phyloP scores from a whole-genome alignment of 2,329 filamentous ascomycete species.

The Pestalotiopsis sp. region DNA sequence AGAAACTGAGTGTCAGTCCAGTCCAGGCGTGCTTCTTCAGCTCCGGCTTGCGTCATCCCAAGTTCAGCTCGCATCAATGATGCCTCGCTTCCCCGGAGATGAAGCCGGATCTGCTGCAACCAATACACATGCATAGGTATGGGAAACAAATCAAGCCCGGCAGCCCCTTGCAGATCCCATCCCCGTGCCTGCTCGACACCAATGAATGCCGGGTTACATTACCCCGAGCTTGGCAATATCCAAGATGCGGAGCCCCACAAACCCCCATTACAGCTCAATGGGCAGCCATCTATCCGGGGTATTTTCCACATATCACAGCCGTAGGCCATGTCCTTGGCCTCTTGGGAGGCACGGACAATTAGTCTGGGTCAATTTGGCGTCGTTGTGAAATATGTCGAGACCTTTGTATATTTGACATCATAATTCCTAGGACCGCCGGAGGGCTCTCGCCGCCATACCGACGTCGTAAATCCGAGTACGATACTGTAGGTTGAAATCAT shows the following conservation, averaged over 20 bases:
- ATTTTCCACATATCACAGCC: constrained; percentile 19
- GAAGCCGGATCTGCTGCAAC: background rate
- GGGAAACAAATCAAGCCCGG: background rate
- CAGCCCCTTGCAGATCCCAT: background rate
- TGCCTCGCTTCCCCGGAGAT: background rate
- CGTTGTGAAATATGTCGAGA: background rate
- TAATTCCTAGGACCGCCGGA: background rate
- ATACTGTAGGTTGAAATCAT: background rate
- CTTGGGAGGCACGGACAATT: background rate
- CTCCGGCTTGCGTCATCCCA: background rate
- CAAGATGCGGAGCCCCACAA: constrained; percentile 14
- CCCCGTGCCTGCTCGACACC: background rate
- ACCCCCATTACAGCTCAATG: constrained; percentile 4
- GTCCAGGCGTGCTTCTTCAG: background rate
- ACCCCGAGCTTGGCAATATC: constrained; percentile 13
- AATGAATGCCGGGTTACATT: constrained; percentile 10
- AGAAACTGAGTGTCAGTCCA: background rate
- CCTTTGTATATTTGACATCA: background rate
- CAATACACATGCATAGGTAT: background rate
- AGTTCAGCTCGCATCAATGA: background rate
- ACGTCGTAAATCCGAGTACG: background rate
- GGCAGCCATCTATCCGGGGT: background rate
- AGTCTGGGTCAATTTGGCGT: background rate
- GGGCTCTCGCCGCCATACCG: background rate
- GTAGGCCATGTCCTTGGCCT: too few species aligned